Evolutionary conservation across 2,329 filamentous ascomycete genomes (phyloP).

Genomic region (Cladophialophora psammophila): DNA sequence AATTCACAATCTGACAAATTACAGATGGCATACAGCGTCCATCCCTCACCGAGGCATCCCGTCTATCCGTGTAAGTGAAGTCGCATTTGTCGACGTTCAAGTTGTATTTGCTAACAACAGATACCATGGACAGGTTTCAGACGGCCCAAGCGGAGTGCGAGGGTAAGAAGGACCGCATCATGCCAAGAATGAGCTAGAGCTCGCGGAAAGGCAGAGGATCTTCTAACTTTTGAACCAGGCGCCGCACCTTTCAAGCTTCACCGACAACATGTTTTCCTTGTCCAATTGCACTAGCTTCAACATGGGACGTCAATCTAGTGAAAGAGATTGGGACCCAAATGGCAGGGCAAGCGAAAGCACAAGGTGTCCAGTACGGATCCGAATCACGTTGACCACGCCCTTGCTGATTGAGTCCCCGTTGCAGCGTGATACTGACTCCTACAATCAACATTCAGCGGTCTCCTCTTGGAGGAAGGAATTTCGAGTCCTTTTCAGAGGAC

Average conservation of each 20-base stretch:
- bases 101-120: neutral
- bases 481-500: constrained; percentile 85
- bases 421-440: constrained; percentile 70
- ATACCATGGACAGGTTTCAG: neutral
- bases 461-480: constrained; percentile 81
- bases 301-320: constrained; percentile 75
- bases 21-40: constrained; percentile 6
- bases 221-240: neutral
- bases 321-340: constrained; percentile 73
- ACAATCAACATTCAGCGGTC: constrained; percentile 82
- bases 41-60: constrained; percentile 4
- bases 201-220: neutral
- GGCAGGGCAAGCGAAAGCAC: constrained; percentile 75
- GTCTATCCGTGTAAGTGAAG: neutral
- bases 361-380: constrained; percentile 64
- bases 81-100: neutral
- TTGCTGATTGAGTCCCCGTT: neutral
- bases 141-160: constrained; percentile 5
- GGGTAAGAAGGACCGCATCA: neutral
- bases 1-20: neutral
- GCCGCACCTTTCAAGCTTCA: constrained; percentile 9
- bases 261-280: constrained; percentile 57
- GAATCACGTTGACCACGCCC: neutral
- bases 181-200: neutral
- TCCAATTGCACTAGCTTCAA: constrained; percentile 76